Conservation (phyloP, 495 filamentous ascomycete genomes). For the Bacidia gigantensis region DNA sequence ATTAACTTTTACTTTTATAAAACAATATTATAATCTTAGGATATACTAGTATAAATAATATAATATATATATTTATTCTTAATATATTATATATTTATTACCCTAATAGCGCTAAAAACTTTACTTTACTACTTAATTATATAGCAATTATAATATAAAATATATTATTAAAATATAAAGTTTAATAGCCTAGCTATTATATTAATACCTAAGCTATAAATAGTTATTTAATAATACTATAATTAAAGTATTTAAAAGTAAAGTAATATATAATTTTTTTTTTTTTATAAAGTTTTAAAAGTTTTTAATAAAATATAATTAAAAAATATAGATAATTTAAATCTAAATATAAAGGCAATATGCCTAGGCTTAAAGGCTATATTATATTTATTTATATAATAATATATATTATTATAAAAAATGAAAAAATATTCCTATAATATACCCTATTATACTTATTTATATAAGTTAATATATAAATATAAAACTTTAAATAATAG, state of each 20-base stretch:
- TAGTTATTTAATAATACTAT: neutral
- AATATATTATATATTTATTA: neutral
- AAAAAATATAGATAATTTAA: neutral
- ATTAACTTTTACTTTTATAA: neutral
- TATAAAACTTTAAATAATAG: no score
- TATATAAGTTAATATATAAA: conserved; percentile 1
- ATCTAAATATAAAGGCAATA: neutral
- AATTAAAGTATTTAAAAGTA: neutral
- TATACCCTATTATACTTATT: neutral
- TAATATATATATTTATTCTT: neutral
- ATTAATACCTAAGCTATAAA: neutral
- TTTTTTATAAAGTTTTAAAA: conserved; percentile 3
- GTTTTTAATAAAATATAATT: conserved; percentile 1
- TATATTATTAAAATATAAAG: neutral
- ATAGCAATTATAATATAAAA: neutral
- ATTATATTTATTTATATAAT: neutral
- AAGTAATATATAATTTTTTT: conserved; percentile 3
- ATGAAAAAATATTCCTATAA: neutral
- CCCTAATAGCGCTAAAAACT: neutral
- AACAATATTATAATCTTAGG: no score
- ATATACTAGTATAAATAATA: neutral
- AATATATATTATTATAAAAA: neutral
- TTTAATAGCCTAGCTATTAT: neutral
- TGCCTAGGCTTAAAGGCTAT: neutral
- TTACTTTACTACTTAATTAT: neutral